phyloP scores from a whole-genome alignment of 306 rosid species.

The Rosa persica region DNA sequence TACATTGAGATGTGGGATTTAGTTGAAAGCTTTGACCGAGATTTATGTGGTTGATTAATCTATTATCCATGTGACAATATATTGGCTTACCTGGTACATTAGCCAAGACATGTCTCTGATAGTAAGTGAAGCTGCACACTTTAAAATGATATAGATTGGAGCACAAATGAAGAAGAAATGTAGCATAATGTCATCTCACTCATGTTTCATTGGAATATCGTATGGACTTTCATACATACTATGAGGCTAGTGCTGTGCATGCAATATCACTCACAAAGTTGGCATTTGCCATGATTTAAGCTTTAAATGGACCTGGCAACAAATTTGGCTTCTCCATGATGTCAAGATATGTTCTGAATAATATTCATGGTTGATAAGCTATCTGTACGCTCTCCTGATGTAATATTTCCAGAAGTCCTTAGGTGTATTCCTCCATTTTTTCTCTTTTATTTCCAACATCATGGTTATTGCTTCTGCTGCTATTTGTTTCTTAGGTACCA shows the following conservation, averaged over 20 bases:
- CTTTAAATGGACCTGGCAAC: not conserved
- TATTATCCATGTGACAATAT: not conserved
- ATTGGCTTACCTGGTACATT: not conserved
- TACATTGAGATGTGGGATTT: not conserved
- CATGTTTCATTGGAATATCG: not conserved
- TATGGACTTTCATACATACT: not conserved
- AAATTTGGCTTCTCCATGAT: not conserved
- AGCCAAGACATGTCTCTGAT: not conserved
- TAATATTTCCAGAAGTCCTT: not conserved
- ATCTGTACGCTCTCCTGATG: not conserved
- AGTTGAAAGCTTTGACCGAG: not conserved
- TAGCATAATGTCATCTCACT: not conserved
- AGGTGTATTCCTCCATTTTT: not conserved
- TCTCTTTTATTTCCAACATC: not conserved
- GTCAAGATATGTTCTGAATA: not conserved
- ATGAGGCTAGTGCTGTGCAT: not conserved
- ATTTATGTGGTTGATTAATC: not conserved
- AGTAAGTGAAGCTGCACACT: not conserved
- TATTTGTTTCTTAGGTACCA: constrained; percentile 3
- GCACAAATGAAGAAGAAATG: not conserved
- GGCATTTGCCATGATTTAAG: not conserved
- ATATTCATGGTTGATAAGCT: not conserved
- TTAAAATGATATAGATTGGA: not conserved
- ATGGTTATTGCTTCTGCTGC: not conserved
- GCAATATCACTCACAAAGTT: not conserved